Evolutionary conservation across 805 yeast species (phyloP).

Genomic region (Wickerhamomyces queroliae): DNA sequence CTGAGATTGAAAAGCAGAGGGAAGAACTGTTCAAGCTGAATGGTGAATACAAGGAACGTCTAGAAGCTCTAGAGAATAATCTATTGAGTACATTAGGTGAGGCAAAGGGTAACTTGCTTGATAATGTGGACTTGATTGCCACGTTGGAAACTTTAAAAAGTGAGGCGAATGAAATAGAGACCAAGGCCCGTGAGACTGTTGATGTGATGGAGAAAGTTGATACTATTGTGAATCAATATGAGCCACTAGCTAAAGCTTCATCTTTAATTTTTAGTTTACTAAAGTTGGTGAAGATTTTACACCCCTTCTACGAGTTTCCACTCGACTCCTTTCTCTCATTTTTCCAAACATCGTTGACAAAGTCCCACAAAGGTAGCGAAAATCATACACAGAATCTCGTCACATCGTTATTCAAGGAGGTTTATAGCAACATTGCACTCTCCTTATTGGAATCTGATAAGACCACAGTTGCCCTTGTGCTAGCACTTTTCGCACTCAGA

Average conservation of each 20-base stretch:
- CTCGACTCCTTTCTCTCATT: slow-evolving; percentile 33
- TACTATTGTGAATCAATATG: slow-evolving; percentile 37
- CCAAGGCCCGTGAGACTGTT: slow-evolving; percentile 48
- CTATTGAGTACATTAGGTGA: slow-evolving; percentile 53
- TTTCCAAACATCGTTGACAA: slow-evolving; percentile 25
- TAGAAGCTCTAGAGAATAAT: slow-evolving; percentile 51
- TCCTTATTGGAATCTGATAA: neutral
- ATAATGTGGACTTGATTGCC: slow-evolving; percentile 52
- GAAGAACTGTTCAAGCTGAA: slow-evolving; percentile 46
- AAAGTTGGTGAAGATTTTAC: slow-evolving; percentile 34
- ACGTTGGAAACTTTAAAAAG: slow-evolving; percentile 61
- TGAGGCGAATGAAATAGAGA: slow-evolving; percentile 50
- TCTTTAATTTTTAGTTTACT: slow-evolving; percentile 45
- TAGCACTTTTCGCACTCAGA: neutral
- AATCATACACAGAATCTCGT: neutral
- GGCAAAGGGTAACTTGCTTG: slow-evolving; percentile 58
- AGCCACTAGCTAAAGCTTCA: slow-evolving; percentile 50
- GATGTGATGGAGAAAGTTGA: slow-evolving; percentile 51
- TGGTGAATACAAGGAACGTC: slow-evolving; percentile 49
- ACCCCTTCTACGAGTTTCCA: slow-evolving; percentile 57
- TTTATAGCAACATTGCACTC: neutral
- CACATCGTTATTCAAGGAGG: neutral
- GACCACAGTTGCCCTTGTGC: neutral
- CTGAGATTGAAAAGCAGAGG: slow-evolving; percentile 61
- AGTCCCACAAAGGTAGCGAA: neutral